These are phyloP conservation scores for Salvia splendens DNA, from an alignment of 257 asterid species.

Conservation along the genomic window DNA sequence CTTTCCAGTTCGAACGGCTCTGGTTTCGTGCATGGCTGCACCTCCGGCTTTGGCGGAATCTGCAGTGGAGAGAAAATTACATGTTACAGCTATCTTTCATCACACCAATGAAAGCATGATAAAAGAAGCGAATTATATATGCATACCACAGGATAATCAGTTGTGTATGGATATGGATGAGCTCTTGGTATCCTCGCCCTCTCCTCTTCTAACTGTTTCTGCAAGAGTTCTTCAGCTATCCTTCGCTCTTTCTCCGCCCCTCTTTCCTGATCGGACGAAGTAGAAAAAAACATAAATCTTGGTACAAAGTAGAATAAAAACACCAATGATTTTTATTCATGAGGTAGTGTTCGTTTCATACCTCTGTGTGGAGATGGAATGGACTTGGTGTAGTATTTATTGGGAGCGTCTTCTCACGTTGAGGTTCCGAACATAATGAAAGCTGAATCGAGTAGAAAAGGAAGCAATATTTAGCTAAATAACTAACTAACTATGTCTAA, in stretches of 20 bases:
- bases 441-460: constrained; percentile 48
- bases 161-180: constrained; percentile 92
- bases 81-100: neutral
- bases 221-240: constrained; percentile 56
- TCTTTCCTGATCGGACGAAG: constrained; percentile 59
- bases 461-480: neutral
- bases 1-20: constrained; percentile 89
- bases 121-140: neutral
- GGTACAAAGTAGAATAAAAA: neutral
- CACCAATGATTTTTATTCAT: neutral
- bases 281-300: constrained; percentile 20
- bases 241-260: constrained; percentile 83
- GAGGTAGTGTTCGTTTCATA: constrained; percentile 24
- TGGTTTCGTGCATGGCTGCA: constrained; percentile 84
- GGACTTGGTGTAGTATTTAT: constrained; percentile 74
- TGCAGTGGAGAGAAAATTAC: constrained; percentile 30
- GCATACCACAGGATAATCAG: constrained; percentile 88
- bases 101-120: neutral
- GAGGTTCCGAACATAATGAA: constrained; percentile 70
- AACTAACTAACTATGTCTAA: neutral
- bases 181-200: constrained; percentile 80
- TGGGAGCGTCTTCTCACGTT: constrained; percentile 58
- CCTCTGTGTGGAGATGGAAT: constrained; percentile 92
- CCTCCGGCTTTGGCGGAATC: constrained; percentile 95
- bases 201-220: constrained; percentile 82